Percentiles rank a stretch among this genome's conserved stretches.
These are phyloP conservation scores for Geotrichum carabidarum DNA, from an alignment of 1,139 yeast genomes.

Conservation along the genomic window DNA sequence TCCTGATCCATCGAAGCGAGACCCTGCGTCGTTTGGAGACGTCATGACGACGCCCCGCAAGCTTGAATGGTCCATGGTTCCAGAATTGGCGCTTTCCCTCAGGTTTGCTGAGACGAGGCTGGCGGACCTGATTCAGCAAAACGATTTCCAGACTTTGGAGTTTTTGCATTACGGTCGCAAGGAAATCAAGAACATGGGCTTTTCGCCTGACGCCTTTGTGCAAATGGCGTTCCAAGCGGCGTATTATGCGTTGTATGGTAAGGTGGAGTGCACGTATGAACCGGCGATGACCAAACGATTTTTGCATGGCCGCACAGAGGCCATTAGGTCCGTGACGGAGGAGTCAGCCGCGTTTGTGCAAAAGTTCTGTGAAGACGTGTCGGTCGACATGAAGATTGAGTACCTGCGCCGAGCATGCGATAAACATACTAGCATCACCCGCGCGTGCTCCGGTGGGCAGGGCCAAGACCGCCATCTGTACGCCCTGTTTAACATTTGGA, in stretches of 20 bases:
- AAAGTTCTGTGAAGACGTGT: constrained; percentile 70
- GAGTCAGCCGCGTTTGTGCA: constrained; percentile 80
- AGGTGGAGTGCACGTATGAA: constrained; percentile 89
- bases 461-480: constrained; percentile 90
- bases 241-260: constrained; percentile 85
- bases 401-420: constrained; percentile 63
- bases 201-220: constrained; percentile 89
- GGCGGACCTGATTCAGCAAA: constrained; percentile 81
- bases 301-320: constrained; percentile 89
- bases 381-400: constrained; percentile 57
- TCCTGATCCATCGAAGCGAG: constrained; percentile 45
- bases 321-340: constrained; percentile 75
- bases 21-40: constrained; percentile 42
- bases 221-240: constrained; percentile 95
- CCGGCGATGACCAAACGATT: constrained; percentile 92
- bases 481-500: constrained; percentile 87
- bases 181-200: constrained; percentile 75
- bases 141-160: constrained; percentile 78
- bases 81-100: constrained; percentile 69
- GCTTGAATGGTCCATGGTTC: constrained; percentile 80
- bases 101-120: constrained; percentile 89
- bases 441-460: constrained; percentile 63
- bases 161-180: constrained; percentile 72
- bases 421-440: constrained; percentile 64
- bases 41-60: constrained; percentile 63